These are phyloP conservation scores for Aspergillus brunneoviolaceus DNA, from an alignment of 2,329 filamentous ascomycete species.

Conservation along the genomic window DNA sequence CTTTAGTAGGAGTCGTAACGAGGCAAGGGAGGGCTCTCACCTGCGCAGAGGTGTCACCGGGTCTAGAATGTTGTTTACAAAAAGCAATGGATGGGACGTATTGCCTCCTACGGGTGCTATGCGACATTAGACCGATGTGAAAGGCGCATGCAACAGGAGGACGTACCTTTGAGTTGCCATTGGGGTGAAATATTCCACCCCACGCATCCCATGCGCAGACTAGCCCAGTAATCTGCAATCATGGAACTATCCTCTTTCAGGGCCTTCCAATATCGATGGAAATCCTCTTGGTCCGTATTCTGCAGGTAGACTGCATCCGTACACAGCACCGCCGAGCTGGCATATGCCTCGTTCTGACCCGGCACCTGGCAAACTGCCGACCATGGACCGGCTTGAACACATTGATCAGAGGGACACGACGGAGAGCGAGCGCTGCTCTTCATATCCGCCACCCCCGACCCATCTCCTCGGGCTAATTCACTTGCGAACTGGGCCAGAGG, in stretches of 20 bases:
- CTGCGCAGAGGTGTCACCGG: constrained; percentile 57
- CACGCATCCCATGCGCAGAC: constrained; percentile 36
- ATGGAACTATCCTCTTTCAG: constrained; percentile 26
- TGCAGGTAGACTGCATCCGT: constrained; percentile 31
- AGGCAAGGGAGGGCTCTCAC: constrained; percentile 15
- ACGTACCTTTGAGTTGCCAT: constrained; percentile 38
- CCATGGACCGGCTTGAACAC: constrained; percentile 32
- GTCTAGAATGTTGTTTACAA: constrained; percentile 58
- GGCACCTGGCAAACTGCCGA: constrained; percentile 28
- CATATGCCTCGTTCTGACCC: constrained; percentile 29
- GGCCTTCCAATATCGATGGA: constrained; percentile 24
- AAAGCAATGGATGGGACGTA: constrained; percentile 55
- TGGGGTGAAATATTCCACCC: constrained; percentile 37
- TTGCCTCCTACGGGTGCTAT: constrained; percentile 29
- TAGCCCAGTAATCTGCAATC: constrained; percentile 41
- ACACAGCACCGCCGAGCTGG: constrained; percentile 33
- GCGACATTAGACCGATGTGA: neutral
- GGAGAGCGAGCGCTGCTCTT: constrained; percentile 28
- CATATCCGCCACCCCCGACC: constrained; percentile 29
- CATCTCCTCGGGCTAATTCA: constrained; percentile 28
- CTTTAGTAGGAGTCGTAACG: constrained; percentile 6
- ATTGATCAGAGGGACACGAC: constrained; percentile 29
- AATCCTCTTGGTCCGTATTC: constrained; percentile 17
- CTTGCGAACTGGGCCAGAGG: constrained; percentile 27
- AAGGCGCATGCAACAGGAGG: neutral